Conservation (phyloP, 495 filamentous ascomycete genomes). For the Penicillium manginii region DNA sequence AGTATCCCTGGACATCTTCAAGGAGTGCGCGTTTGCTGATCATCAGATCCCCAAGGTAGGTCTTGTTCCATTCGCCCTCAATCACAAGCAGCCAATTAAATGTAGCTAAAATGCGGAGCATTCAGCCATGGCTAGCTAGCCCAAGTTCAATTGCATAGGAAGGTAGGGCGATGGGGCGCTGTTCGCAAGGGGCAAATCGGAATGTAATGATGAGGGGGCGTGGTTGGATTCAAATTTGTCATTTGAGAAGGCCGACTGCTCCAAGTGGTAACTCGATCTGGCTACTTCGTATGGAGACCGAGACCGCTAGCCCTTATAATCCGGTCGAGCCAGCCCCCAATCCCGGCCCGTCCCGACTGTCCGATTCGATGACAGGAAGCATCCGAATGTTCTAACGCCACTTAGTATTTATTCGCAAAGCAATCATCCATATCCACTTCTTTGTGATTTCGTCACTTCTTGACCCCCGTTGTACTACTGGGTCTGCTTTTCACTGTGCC, state of each 20-base stretch:
- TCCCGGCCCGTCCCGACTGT: constrained; percentile 24
- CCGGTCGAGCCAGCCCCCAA: constrained; percentile 14
- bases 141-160: background rate
- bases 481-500: background rate
- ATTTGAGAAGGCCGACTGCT: background rate
- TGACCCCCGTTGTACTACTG: background rate
- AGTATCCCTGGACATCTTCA: background rate
- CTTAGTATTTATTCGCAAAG: background rate
- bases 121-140: background rate
- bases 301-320: background rate
- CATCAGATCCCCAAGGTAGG: background rate
- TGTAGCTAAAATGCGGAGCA: background rate
- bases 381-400: constrained; percentile 9
- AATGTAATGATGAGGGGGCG: constrained; percentile 14
- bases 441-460: background rate
- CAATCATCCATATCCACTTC: background rate
- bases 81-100: background rate
- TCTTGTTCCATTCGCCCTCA: background rate
- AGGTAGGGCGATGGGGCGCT: background rate
- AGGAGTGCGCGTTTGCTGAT: background rate
- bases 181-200: constrained; percentile 33
- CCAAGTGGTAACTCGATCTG: background rate
- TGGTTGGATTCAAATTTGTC: background rate
- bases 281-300: background rate
- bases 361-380: constrained; percentile 11